Evolutionary conservation across 2,329 filamentous ascomycete genomes (phyloP).

Genomic region (Fusarium zealandicum): DNA sequence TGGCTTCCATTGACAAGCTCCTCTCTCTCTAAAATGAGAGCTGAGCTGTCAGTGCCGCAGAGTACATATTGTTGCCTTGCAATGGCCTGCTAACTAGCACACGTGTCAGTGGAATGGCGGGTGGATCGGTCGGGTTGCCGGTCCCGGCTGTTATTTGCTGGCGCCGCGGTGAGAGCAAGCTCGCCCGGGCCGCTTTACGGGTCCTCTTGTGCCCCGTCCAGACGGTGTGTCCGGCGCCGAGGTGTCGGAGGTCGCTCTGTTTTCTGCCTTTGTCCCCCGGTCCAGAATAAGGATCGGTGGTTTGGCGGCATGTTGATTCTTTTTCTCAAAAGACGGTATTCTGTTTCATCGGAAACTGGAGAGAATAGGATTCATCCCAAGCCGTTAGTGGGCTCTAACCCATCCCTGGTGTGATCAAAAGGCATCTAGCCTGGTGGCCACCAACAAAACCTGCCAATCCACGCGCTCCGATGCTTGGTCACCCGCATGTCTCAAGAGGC

Average conservation of each 20-base stretch:
- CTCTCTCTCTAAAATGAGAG: not conserved
- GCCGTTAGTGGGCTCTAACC: not conserved
- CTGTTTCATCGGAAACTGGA: too few relatives aligned
- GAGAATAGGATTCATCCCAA: not conserved
- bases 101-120: constrained; percentile 17
- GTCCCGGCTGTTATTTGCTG: constrained; percentile 10
- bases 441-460: constrained; percentile 15
- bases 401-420: not conserved
- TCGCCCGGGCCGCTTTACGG: constrained; percentile 27
- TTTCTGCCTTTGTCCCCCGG: not conserved
- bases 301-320: not conserved
- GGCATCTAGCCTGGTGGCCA: constrained; percentile 1
- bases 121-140: constrained; percentile 7
- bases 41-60: not conserved
- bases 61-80: not conserved
- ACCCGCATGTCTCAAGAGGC: constrained; percentile 4
- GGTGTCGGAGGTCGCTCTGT: constrained; percentile 14
- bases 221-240: constrained; percentile 12
- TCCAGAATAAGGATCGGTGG: too few relatives aligned
- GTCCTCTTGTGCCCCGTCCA: constrained; percentile 16
- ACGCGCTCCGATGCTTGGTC: constrained; percentile 4
- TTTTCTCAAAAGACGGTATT: not conserved
- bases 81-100: constrained; percentile 1
- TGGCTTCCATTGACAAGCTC: not conserved
- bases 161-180: not conserved